Evolutionary conservation across 805 yeast species (phyloP), one percentile per base, ranked within the genome.

Genomic region (Yarrowia sp.): DNA sequence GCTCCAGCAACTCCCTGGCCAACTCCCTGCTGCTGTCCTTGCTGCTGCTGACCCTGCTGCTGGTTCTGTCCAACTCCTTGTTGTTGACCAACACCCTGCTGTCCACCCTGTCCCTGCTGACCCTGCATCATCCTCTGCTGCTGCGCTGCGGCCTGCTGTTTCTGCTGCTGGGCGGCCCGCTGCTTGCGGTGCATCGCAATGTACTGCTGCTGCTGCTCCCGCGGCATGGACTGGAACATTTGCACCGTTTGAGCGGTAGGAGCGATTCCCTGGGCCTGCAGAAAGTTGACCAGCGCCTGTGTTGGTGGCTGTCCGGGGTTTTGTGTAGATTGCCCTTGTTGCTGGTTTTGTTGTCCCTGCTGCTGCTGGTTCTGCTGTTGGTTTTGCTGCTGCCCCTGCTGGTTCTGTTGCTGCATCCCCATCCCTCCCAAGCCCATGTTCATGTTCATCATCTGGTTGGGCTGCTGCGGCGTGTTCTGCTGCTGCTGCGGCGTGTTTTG

Each of bases 81-180:
- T 65, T 60, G 68, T 22, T 68, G 65, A 22, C 28, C 28, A 22
- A 22, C 28, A 22, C 28, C 28, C 4, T 63, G 67, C 44, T 68
- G 70, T 17, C 5, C 4, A 3, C 28, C 28, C 4, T 18, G 45
- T 11, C 45, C 45, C 48, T 67, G 55, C 67, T 62, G 71, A 36
- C 70, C 72, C 64, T 72, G 74, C 57, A 69, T 68, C 65, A 67
- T 65, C 42, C 69, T 68, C 47, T 57, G 68, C 41, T 65, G 68
- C 18, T 47, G 63, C 8, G 63, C 68, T n/a, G 47, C 65, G 4
- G 44, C 66, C 67, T 47, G 63, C 47, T 68, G 67, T 43, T 65
- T 67, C 44, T 62, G 65, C 36, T 68, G 71, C 55, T 65, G 71
- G 31, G 61, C 67, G 41, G 65, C 67, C 55, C 66, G 68, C 66